These are phyloP conservation scores for Hymenoscyphus repandus DNA, from an alignment of 2,329 filamentous ascomycete species.

Conservation along the genomic window DNA sequence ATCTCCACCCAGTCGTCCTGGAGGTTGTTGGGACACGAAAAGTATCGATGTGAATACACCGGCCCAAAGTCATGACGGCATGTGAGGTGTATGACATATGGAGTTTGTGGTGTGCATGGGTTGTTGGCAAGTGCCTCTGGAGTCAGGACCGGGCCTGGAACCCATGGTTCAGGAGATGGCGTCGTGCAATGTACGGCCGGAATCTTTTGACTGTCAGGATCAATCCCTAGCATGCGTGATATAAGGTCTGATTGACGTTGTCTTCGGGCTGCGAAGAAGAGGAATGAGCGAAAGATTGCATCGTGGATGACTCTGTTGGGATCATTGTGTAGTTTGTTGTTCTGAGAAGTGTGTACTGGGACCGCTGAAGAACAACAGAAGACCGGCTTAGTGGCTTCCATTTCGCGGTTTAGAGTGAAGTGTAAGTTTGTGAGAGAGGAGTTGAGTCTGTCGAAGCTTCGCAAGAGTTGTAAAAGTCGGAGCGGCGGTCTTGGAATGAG, in stretches of 20 bases:
- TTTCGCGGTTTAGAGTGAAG: not conserved
- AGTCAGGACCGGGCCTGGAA: conserved; percentile 15
- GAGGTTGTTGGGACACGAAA: conserved; percentile 19
- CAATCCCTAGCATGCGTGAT: conserved; percentile 1
- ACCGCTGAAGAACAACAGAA: conserved; percentile 20
- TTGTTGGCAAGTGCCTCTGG: conserved; percentile 21
- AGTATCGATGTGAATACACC: conserved; percentile 27
- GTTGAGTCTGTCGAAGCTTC: too few species aligned
- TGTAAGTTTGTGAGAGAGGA: too few species aligned
- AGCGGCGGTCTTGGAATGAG: too few species aligned
- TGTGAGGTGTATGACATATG: conserved; percentile 26
- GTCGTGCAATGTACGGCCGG: not conserved
- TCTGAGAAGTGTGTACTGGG: conserved; percentile 2
- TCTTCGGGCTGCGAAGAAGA: conserved; percentile 14
- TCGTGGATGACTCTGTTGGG: conserved; percentile 21
- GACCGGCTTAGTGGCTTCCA: conserved; percentile 9
- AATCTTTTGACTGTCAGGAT: not conserved
- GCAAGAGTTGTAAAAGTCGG: too few species aligned
- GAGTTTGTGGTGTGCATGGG: conserved; percentile 16
- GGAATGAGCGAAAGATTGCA: conserved; percentile 19
- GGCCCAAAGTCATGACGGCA: conserved; percentile 24
- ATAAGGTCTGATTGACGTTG: conserved; percentile 5
- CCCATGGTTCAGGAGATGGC: conserved; percentile 1
- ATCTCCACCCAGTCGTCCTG: conserved; percentile 25
- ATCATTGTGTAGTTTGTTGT: conserved; percentile 18